Base-by-base conservation (phyloP, 2,329 filamentous ascomycete species). In the Hypoxylon sp. region DNA sequence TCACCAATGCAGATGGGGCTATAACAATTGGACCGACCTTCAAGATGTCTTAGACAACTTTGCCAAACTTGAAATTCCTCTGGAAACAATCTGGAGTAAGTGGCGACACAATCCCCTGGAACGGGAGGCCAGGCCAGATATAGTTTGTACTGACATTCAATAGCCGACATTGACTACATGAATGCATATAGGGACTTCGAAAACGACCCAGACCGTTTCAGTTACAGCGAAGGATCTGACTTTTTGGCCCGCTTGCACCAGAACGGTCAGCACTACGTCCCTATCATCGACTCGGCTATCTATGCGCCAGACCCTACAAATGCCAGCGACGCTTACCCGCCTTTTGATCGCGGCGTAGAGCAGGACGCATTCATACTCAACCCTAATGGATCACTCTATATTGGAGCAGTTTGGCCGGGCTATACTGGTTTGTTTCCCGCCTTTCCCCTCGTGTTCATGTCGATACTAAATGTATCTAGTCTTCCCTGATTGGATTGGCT, bases 1-100 rank as follows among this genome's bases (percentile, higher is more conserved):
- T 74, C 93, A 96, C 69, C 92, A 96, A 75, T 95, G 92, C 71
- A 85, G 91, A 63, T 96, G 92, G 89, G 93, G 92, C 0, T 96
- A 96, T 75, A 80, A 84, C 38, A 93, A 92, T 71, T 93, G 90
- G 87, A 85, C 86, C 1, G 83, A 87, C 26, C 74, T 93, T 2
- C 84, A 90, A 67, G 85, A 88, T 51, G 89, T 92, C 0, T 84
- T 92, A 4, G 85, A 87, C 64, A 89, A 87, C 75, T 92, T 92
- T 77, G 85, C 83, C 33, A 81, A 82, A 50, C 85, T 87, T 40
- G 79, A 82, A 14, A 92, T 93, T 59, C 90, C 90, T 0, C 80
- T 93, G 0, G 91, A 93, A 75, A 91, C 89, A 2, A 89, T 93
- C 76, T 92, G 89, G 89, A 85, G 68, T 80, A 69, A 67, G 77